Evolutionary conservation across 495 filamentous ascomycete species (phyloP).

Genomic region (Penicillium taxi): DNA sequence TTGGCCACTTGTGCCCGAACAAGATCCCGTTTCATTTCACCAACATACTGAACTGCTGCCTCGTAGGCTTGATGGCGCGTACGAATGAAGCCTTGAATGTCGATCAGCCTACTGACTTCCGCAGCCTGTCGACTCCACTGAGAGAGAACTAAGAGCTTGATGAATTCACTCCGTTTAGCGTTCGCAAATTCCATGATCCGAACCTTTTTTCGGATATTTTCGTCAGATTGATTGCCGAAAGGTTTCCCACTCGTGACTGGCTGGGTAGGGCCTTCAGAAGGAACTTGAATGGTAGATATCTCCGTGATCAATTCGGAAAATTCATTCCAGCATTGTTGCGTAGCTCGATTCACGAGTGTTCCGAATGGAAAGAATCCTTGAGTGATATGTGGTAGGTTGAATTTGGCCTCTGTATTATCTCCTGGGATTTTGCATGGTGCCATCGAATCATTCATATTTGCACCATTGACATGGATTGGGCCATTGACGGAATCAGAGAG

Average conservation of each 20-base stretch:
- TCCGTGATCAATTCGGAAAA: conserved; percentile 61
- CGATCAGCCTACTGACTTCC: conserved; percentile 74
- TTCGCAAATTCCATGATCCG: conserved; percentile 64
- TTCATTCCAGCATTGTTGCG: conserved; percentile 73
- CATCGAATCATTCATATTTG: conserved; percentile 6
- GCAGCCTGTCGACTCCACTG: conserved; percentile 77
- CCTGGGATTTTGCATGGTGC: conserved; percentile 8
- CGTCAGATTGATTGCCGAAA: conserved; percentile 49
- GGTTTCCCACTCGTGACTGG: conserved; percentile 43
- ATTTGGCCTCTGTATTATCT: conserved; percentile 31
- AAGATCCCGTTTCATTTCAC: conserved; percentile 61
- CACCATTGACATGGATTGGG: conserved; percentile 25
- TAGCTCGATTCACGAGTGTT: conserved; percentile 62
- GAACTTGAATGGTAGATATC: conserved; percentile 56
- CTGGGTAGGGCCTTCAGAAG: conserved; percentile 23
- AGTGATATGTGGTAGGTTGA: conserved; percentile 74
- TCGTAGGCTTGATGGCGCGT: conserved; percentile 50
- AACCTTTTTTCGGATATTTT: conserved; percentile 74
- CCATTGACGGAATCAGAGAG: conserved; percentile 20
- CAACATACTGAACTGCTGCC: conserved; percentile 50
- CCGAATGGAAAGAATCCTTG: conserved; percentile 63
- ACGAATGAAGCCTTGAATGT: conserved; percentile 66
- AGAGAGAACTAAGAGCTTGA: conserved; percentile 80
- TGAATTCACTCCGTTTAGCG: conserved; percentile 61
- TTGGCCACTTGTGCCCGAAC: conserved; percentile 61